These are phyloP conservation scores for Starmerella davenportii DNA, from an alignment of 805 yeast genomes.

Conservation along the genomic window DNA sequence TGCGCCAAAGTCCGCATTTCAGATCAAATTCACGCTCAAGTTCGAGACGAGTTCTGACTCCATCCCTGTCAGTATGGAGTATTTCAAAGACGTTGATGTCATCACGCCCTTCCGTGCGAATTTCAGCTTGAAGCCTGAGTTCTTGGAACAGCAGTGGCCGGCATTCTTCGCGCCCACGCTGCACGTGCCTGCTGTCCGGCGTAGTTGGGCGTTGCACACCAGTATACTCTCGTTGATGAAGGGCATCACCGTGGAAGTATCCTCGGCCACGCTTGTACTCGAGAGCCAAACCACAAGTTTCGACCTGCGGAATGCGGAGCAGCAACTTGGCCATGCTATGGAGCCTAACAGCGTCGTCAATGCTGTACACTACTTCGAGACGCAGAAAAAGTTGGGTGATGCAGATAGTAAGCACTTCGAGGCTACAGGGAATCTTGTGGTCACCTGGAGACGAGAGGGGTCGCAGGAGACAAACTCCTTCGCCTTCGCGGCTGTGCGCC, in stretches of 20 bases:
- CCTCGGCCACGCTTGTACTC: constrained; percentile 1
- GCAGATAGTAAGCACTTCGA: constrained; percentile 9
- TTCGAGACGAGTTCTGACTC: constrained; percentile 17
- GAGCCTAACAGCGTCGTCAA: constrained; percentile 6
- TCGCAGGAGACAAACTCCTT: constrained; percentile 12
- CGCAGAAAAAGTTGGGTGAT: not conserved
- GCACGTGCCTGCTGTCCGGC: constrained; percentile 19
- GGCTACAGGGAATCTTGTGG: constrained; percentile 18
- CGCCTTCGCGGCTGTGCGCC: constrained; percentile 13
- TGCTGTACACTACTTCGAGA: constrained; percentile 5
- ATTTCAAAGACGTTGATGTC: constrained; percentile 19
- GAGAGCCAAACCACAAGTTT: constrained; percentile 4
- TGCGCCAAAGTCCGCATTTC: constrained; percentile 9
- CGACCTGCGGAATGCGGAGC: constrained; percentile 1
- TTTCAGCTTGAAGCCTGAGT: constrained; percentile 23
- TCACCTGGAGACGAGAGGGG: constrained; percentile 21
- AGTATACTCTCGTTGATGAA: constrained; percentile 17
- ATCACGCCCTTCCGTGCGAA: constrained; percentile 23
- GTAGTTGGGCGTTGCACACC: constrained; percentile 23
- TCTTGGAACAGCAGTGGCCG: constrained; percentile 24
- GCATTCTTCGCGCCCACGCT: constrained; percentile 21
- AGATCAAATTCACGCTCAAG: constrained; percentile 4
- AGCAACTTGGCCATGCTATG: constrained; percentile 2
- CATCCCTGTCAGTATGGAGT: constrained; percentile 17
- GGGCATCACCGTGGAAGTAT: constrained; percentile 8